Percentiles rank a stretch among this genome's conserved stretches.
phyloP scores from a whole-genome alignment of 768 basidiomycete genomes.

The Lenzites betulinus region DNA sequence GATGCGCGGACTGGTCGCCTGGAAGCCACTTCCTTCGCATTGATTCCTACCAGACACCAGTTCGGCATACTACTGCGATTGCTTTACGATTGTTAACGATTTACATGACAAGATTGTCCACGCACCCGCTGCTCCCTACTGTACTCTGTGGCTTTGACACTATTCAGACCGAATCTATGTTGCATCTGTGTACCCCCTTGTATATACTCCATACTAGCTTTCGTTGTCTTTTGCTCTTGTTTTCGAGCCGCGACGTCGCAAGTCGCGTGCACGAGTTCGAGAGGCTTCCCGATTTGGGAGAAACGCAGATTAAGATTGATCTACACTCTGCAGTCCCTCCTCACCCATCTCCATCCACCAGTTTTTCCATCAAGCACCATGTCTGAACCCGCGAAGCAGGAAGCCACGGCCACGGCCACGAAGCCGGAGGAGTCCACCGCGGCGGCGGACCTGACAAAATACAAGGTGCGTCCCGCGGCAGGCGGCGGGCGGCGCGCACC shows the following conservation, averaged over 20 bases:
- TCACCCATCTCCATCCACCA: not conserved
- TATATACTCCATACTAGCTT: not conserved
- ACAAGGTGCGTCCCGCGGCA: conserved; percentile 61
- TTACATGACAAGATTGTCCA: not conserved
- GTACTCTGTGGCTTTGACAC: not conserved
- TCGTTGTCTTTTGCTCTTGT: not conserved
- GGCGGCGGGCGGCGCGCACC: conserved; percentile 2
- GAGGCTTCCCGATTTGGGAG: conserved; percentile 21
- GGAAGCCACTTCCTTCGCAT: conserved; percentile 34
- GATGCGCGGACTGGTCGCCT: conserved; percentile 57
- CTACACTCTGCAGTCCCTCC: conserved; percentile 1
- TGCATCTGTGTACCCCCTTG: not conserved
- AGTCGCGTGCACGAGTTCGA: conserved; percentile 16
- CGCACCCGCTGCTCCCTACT: not conserved
- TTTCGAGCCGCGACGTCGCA: not conserved
- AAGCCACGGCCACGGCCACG: not conserved
- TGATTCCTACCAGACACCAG: no score
- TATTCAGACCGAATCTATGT: no score
- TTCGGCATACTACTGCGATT: not conserved
- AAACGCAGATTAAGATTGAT: conserved; percentile 23
- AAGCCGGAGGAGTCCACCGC: conserved; percentile 51
- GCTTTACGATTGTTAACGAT: not conserved
- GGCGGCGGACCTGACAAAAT: conserved; percentile 82
- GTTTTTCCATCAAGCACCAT: not conserved
- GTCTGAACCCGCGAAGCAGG: conserved; percentile 13